Evolutionary conservation across 176 grass and related monocot species (phyloP), one percentile per base, ranked within the genome.

Genomic region (Cenchrus purpureus): DNA sequence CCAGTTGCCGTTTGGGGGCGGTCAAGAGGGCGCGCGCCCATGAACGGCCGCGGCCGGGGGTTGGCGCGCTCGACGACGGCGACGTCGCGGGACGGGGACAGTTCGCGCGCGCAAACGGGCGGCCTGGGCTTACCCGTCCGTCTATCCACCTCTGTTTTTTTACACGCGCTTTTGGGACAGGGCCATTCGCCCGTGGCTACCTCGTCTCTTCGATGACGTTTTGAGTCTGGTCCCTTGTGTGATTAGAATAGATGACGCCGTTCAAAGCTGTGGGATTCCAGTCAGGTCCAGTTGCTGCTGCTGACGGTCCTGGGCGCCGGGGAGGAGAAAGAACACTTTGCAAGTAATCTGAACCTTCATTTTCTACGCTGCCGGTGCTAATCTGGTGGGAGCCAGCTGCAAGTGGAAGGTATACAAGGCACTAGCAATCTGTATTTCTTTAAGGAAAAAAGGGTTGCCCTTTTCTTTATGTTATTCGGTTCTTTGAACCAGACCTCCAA

Each of bases 381-480:
- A 40, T 12, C 60, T 64, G 2, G 43, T 64, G 56, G 56, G 76
- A 48, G 22, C 57, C 75, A 46, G 10, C 75, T 78, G 57, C 76
- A 64, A 79, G 43, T 79, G 76, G 58, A 61, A 46, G 56, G 6
- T 64, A 10, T 40, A 40, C 11, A 28, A 48, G 16, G 45, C n/a
- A 44, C 19, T 44, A 14, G 12, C 12, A 77, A 4, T 22, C 20
- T 13, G 20, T 43, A 8, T 78, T 28, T 1, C 22, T 77, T 45
- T 58, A 58, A 48, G 48, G 12, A 5, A 72, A 7, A 5, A 72
- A 7, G 10, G 11, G 0, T 20, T 40, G 37, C 2, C 16, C 4
- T 46, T 46, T 60, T 61, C 7, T 48, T 31, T 45, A 40, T 40
- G 37, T 40, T 40, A 51, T 29, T 29, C 5, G n/a, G 58, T 78